Evolutionary conservation across 2,329 filamentous ascomycete genomes (phyloP).

Genomic region (Fusarium irregulare): DNA sequence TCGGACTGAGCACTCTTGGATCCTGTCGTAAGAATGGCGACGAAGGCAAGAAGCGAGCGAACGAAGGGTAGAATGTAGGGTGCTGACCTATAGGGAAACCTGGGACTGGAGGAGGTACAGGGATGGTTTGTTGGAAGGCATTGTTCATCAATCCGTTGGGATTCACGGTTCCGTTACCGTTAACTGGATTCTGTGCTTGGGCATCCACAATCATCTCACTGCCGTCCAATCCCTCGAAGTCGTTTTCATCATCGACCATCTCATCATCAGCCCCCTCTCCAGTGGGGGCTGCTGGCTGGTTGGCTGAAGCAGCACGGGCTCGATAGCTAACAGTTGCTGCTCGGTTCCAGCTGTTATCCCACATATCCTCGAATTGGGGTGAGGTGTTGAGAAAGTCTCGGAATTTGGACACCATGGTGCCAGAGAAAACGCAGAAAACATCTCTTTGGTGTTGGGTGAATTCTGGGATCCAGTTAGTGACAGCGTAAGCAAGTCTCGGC

Average conservation of each 20-base stretch:
- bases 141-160: constrained; percentile 19
- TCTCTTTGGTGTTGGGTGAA: constrained; percentile 96
- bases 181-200: constrained; percentile 45
- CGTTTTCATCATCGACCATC: constrained; percentile 58
- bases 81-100: constrained; percentile 37
- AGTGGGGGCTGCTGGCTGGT: constrained; percentile 4
- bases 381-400: constrained; percentile 79
- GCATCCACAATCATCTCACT: constrained; percentile 54
- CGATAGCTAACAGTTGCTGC: constrained; percentile 11
- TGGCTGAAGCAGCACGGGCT: constrained; percentile 13
- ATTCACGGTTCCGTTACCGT: constrained; percentile 22
- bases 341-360: constrained; percentile 47
- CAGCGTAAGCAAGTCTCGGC: neutral
- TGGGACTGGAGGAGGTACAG: constrained; percentile 46
- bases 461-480: constrained; percentile 63
- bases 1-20: constrained; percentile 32
- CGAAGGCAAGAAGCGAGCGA: constrained; percentile 32
- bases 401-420: constrained; percentile 80
- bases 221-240: constrained; percentile 55
- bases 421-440: constrained; percentile 98
- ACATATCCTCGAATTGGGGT: constrained; percentile 59
- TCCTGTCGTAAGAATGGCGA: constrained; percentile 35
- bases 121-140: constrained; percentile 40
- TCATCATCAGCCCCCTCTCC: constrained; percentile 57
- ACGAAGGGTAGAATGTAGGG: constrained; percentile 36